phyloP scores from a whole-genome alignment of 2,329 filamentous ascomycete species.

The Diaporthe sp. region DNA sequence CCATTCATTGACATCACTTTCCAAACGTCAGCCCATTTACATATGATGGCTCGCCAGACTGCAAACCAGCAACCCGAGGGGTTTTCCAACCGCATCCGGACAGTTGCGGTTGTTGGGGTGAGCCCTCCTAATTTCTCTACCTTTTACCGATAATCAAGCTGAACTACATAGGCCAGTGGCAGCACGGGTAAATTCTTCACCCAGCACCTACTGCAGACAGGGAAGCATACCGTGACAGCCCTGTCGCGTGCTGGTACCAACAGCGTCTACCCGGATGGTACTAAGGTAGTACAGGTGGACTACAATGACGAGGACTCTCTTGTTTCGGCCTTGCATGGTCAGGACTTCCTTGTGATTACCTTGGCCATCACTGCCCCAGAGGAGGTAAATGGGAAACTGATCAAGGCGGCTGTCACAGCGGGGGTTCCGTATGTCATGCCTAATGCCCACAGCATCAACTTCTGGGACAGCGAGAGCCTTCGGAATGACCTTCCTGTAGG shows the following conservation, averaged over 20 bases:
- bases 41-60: neutral
- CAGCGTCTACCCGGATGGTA: conserved; percentile 49
- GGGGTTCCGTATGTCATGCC: conserved; percentile 56
- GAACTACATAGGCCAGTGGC: conserved; percentile 38
- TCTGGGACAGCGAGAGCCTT: conserved; percentile 23
- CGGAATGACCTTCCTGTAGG: conserved; percentile 15
- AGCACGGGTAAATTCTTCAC: conserved; percentile 37
- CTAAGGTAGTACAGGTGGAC: conserved; percentile 53
- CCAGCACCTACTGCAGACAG: conserved; percentile 50
- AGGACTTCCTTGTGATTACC: conserved; percentile 52
- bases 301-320: conserved; percentile 51
- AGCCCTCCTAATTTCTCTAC: conserved; percentile 2
- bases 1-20: no score
- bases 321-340: conserved; percentile 41
- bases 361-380: conserved; percentile 47
- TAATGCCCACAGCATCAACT: conserved; percentile 49
- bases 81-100: conserved; percentile 37
- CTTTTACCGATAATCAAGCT: neutral
- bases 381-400: conserved; percentile 50
- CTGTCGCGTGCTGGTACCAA: conserved; percentile 56
- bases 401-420: conserved; percentile 54
- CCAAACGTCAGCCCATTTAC: no score
- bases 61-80: conserved; percentile 1
- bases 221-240: conserved; percentile 60
- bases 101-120: conserved; percentile 40